A percentile compares a stretch with the other conserved stretches of the same genome.
Evolutionary conservation across 148 eudicot species (phyloP).

Genomic region (Arbutus unedo): DNA sequence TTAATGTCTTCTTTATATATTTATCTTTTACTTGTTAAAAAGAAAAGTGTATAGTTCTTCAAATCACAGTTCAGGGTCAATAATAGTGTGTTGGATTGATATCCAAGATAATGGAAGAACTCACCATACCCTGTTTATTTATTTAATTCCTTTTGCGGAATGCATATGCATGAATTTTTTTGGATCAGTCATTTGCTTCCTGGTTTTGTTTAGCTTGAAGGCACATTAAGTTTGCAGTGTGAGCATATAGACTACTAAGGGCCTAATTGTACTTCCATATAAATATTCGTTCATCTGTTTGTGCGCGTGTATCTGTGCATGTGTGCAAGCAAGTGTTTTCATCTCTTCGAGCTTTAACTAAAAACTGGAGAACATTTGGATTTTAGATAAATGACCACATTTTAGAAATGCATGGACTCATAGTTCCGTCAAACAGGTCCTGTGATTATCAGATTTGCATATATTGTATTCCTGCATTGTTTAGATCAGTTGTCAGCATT

Average conservation of each 20-base stretch:
- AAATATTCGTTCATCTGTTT: background rate
- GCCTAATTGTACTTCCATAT: background rate
- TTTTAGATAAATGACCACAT: background rate
- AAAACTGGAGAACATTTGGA: background rate
- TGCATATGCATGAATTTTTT: too few species aligned
- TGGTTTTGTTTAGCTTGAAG: background rate
- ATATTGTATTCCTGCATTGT: background rate
- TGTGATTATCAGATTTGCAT: background rate
- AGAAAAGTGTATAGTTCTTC: background rate
- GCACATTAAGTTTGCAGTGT: background rate
- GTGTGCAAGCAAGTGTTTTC: background rate
- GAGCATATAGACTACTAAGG: background rate
- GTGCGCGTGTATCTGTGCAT: background rate
- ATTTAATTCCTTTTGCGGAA: background rate
- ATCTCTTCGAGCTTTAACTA: background rate
- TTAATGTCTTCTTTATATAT: background rate
- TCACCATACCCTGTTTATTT: background rate
- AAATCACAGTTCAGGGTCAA: background rate
- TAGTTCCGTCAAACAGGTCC: background rate
- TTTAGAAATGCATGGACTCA: background rate
- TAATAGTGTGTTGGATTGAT: background rate
- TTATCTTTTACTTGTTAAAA: background rate
- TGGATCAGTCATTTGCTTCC: background rate
- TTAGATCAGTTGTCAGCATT: background rate
- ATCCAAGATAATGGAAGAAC: background rate